Percentiles rank a stretch among this genome's conserved stretches.
These are phyloP conservation scores for Eucalyptus shirleyi DNA, from an alignment of 345 rosid genomes.

Conservation along the genomic window DNA sequence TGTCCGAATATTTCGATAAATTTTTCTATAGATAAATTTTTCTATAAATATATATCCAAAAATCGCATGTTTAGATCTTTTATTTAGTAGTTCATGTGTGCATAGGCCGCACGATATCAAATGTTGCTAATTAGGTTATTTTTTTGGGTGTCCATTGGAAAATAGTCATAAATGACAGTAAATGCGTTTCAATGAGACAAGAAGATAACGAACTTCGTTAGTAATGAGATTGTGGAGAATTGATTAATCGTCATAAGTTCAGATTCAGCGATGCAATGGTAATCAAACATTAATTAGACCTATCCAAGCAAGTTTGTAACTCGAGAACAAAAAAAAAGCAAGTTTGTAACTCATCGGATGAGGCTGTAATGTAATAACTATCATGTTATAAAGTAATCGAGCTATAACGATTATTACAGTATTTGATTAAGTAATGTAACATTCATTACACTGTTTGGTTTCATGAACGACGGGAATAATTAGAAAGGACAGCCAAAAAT, in stretches of 20 bases:
- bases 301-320: not conserved
- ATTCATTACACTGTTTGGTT: not conserved
- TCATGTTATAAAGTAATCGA: not conserved
- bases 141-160: not conserved
- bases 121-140: not conserved
- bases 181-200: not conserved
- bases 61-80: not conserved
- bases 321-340: not conserved
- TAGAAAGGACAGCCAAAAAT: not conserved
- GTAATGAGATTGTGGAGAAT: not conserved
- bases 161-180: not conserved
- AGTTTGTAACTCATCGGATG: not conserved
- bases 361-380: not conserved
- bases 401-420: not conserved
- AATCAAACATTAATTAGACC: not conserved
- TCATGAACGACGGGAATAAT: not conserved
- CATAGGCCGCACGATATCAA: not conserved
- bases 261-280: not conserved
- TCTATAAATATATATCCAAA: not conserved
- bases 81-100: not conserved
- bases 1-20: not conserved
- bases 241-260: not conserved
- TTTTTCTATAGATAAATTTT: not conserved
- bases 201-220: not conserved
- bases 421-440: not conserved